Base-by-base conservation (phyloP, 345 rosid species). In the Moricandia arvensis region DNA sequence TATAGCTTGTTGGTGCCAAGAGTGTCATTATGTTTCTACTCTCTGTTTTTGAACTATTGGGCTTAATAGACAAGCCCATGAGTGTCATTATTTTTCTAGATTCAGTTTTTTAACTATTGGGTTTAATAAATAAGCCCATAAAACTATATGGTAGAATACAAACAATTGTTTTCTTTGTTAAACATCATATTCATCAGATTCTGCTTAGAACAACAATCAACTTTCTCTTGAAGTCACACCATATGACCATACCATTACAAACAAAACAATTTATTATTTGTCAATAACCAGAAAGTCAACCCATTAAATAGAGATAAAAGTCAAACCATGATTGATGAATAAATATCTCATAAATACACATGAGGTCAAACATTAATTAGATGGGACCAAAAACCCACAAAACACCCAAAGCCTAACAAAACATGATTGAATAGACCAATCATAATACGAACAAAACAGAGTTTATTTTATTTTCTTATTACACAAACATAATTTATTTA, bases 321-420 rank as follows among this genome's bases (percentile, higher is more conserved):
- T 63, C 75, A 69, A 70, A 70, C 38, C 59, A 76, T 63, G 37
- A 76, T 70, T 63, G 49, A 69, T 54, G 37, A 63, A 63, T 62
- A 62, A 69, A 69, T 53, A 76, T 58, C 74, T 58, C 74, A 69
- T 69, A 63, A 61, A 76, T 60, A 61, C 21, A 51, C 0, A 71
- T 10, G 13, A 58, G 72, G 76, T 77, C 80, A 71, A 77, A 58
- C 51, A 12, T 53, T n/a, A 64, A 77, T 24, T 41, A 64, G 9
- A 69, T 53, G 74, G 69, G 74, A 69, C 75, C 75, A 4, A 60
- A 60, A 0, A n/a, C 18, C 35, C 75, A 63, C 30, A 63, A 76
- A 55, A 21, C 21, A 64, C 43, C 33, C 63, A 66, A 78, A 72
- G 7, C 34, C 59, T 34, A 15, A 15, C 16, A 43, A 69, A n/a